phyloP scores from a whole-genome alignment of 2,329 filamentous ascomycete species.

The Ilyonectria mors-panacis region DNA sequence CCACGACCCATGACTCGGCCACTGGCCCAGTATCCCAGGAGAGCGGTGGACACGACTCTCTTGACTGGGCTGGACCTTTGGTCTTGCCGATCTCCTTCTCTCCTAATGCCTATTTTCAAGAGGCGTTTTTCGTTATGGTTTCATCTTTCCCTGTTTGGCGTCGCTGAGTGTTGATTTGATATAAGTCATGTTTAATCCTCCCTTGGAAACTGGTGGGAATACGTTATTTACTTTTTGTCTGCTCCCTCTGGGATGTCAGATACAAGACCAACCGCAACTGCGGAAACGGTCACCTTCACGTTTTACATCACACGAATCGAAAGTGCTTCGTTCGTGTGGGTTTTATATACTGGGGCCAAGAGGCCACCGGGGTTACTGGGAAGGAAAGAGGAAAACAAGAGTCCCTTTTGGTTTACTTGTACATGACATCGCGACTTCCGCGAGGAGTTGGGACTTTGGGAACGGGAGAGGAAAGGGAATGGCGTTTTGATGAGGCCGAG shows the following conservation, averaged over 20 bases:
- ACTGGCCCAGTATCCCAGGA: slow-evolving; percentile 20
- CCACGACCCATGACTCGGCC: slow-evolving; percentile 24
- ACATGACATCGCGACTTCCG: slow-evolving; percentile 33
- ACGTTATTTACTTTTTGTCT: slow-evolving; percentile 28
- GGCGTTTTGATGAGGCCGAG: slow-evolving; percentile 37
- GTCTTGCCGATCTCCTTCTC: slow-evolving; percentile 33
- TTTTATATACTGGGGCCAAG: slow-evolving; percentile 43
- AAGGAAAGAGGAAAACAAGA: slow-evolving; percentile 41
- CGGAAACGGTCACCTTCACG: slow-evolving; percentile 42
- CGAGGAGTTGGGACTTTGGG: slow-evolving; percentile 35
- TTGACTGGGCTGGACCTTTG: not conserved
- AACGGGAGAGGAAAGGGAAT: slow-evolving; percentile 1
- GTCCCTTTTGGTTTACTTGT: slow-evolving; percentile 38
- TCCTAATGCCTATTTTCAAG: slow-evolving; percentile 42
- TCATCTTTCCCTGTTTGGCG: slow-evolving; percentile 37
- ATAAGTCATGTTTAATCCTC: slow-evolving; percentile 19
- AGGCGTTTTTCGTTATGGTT: slow-evolving; percentile 35
- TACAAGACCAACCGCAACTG: slow-evolving; percentile 21
- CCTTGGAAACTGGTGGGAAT: slow-evolving; percentile 36
- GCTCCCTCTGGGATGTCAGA: slow-evolving; percentile 17
- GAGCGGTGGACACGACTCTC: slow-evolving; percentile 8
- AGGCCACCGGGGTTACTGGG: slow-evolving; percentile 34
- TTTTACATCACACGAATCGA: slow-evolving; percentile 48
- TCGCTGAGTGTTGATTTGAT: slow-evolving; percentile 24
- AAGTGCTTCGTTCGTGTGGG: slow-evolving; percentile 49